Base-by-base conservation (phyloP, 805 yeast species). In the Zygoascus biomembranicola region DNA sequence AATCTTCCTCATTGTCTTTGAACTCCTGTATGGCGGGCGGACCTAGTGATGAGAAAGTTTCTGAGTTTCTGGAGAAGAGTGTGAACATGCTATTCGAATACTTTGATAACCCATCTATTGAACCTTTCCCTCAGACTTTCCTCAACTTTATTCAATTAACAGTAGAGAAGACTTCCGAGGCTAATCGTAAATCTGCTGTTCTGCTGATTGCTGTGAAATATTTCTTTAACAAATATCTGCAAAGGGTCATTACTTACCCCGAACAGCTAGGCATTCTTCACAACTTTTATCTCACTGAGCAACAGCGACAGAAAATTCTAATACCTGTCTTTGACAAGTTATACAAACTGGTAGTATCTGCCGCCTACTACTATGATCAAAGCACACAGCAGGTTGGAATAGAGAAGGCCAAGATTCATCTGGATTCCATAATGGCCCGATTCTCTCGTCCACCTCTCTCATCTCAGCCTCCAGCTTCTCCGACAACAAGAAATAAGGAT, bases 181-280 rank as follows among this genome's bases (percentile, higher is more conserved):
- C 37, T 13, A 31, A 23, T 13, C 53, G 56, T 1, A 42, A 46
- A 10, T 23, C 48, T 26, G 57, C 61, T 1, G 42, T 52, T 3
- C 28, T 44, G 11, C 35, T 57, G 18, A 54, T 60, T 31, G 53
- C 53, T n/a, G 48, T 57, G 16, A 62, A 58, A 19, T 58, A 61
- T 50, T 52, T 57, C 20, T 58, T 61, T 53, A 53, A 54, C 47
- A 51, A 51, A 18, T 50, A 52, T 43, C 53, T 59, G 19, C 41
- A 49, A 44, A 43, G 53, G 26, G 14, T 58, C 8, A 32, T 63
- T 14, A 50, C 55, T 18, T 41, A 32, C 32, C 67, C 67, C 5
- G 66, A 63, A 39, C 37, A 55, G 8, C 42, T 55, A 37, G 64
- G 63, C 11, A 46, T 62, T 5, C 55, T 61, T 8, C 41, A 48